These are phyloP conservation scores for Aspergillus fischeri DNA, from an alignment of 2,329 filamentous ascomycete species.

Conservation along the genomic window DNA sequence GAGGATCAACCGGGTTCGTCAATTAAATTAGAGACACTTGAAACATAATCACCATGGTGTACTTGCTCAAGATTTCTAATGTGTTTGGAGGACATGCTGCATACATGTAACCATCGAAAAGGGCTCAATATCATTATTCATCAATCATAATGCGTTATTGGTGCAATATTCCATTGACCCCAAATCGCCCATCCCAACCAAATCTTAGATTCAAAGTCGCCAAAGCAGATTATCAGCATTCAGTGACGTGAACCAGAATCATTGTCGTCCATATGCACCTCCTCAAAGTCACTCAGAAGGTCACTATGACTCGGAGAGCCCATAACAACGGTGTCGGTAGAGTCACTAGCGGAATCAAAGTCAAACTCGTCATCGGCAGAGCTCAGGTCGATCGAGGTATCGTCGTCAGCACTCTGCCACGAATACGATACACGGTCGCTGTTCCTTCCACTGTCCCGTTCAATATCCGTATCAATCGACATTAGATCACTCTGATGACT, in stretches of 20 bases:
- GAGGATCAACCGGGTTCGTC: background rate
- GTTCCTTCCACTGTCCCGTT: background rate
- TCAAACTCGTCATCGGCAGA: constrained; percentile 10
- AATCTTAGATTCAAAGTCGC: background rate
- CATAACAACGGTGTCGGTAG: constrained; percentile 16
- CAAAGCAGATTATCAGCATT: background rate
- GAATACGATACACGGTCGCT: background rate
- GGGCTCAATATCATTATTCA: background rate
- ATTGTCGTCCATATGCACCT: constrained; percentile 8
- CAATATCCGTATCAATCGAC: constrained; percentile 18
- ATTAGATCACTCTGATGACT: constrained; percentile 25
- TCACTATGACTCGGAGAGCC: constrained; percentile 6
- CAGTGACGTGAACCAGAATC: background rate
- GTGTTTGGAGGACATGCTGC: background rate
- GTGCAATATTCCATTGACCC: background rate
- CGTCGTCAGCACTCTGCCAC: background rate
- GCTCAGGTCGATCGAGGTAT: background rate
- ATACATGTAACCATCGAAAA: background rate
- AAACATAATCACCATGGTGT: no score
- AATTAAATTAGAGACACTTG: background rate
- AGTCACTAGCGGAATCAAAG: constrained; percentile 18
- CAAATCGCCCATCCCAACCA: background rate
- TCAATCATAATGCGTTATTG: background rate
- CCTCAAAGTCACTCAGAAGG: constrained; percentile 12
- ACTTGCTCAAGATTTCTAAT: background rate